Percentiles rank a stretch among this genome's conserved stretches.
Conservation (phyloP, 345 rosid genomes). For the Gossypium longicalyx region DNA sequence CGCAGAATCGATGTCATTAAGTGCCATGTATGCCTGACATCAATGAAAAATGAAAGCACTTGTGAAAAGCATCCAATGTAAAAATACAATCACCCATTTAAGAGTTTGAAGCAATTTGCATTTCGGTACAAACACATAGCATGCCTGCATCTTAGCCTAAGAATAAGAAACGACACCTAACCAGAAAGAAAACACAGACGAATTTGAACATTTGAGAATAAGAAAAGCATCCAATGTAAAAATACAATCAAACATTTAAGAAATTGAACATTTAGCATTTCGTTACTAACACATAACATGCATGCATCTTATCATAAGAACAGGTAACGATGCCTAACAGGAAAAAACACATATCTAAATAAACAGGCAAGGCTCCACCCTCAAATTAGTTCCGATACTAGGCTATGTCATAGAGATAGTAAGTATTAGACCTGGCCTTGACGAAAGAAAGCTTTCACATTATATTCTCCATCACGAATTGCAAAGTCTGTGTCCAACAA, state of each 20-base stretch:
- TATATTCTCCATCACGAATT: constrained; percentile 52
- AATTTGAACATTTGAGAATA: no score
- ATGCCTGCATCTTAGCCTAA: not conserved
- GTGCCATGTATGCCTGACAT: constrained; percentile 55
- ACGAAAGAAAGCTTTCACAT: constrained; percentile 65
- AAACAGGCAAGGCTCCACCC: not conserved
- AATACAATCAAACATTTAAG: not conserved
- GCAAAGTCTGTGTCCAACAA: constrained; percentile 54
- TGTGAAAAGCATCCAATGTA: not conserved
- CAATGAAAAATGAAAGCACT: not conserved
- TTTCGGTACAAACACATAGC: not conserved
- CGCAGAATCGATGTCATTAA: constrained; percentile 55
- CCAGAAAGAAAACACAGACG: no score
- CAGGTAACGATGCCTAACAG: not conserved
- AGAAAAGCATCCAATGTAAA: not conserved
- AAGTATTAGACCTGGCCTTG: constrained; percentile 57
- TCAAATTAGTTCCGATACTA: constrained; percentile 1
- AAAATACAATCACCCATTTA: not conserved
- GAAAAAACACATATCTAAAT: not conserved
- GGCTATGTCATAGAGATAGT: not conserved
- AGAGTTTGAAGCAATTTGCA: not conserved
- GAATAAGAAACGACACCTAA: not conserved
- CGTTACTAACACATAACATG: not conserved
- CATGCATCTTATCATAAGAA: not conserved
- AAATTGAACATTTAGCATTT: not conserved